Conservation (phyloP, 352 stramenopile species). For the Globisporangium spiculum region DNA sequence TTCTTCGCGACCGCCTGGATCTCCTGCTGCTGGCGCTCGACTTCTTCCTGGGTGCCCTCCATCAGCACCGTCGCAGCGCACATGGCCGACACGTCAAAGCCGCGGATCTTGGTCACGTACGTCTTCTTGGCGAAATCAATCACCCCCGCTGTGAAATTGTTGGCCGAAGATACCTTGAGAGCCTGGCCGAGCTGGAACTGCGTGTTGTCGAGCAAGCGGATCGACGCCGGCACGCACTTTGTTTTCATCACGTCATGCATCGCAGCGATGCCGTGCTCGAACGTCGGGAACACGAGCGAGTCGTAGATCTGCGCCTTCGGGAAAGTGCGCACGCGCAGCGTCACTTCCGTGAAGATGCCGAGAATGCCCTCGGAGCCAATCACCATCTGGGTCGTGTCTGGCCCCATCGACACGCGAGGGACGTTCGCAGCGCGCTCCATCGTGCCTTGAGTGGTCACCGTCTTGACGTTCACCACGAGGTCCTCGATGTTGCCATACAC, state of each 20-base stretch:
- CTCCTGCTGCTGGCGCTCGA: constrained; percentile 43
- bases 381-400: constrained; percentile 86
- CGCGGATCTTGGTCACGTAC: constrained; percentile 75
- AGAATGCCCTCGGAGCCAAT: constrained; percentile 94
- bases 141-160: constrained; percentile 47
- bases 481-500: constrained; percentile 95
- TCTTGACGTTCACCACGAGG: constrained; percentile 83
- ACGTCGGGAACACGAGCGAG: constrained; percentile 87
- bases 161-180: constrained; percentile 64
- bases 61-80: constrained; percentile 87
- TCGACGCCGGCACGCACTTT: constrained; percentile 77
- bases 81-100: constrained; percentile 74
- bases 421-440: constrained; percentile 50
- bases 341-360: constrained; percentile 92
- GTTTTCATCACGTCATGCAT: constrained; percentile 76
- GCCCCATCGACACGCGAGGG: constrained; percentile 83
- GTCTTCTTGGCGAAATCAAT: constrained; percentile 83
- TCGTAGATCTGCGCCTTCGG: constrained; percentile 84
- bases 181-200: constrained; percentile 94
- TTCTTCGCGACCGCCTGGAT: constrained; percentile 68
- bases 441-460: constrained; percentile 63
- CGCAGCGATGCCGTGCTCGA: constrained; percentile 77
- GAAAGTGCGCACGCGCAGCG: constrained; percentile 87
- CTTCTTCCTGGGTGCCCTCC: constrained; percentile 63
- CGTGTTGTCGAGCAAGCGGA: constrained; percentile 93